These are phyloP conservation scores for Galeopsis tetrahit DNA, from an alignment of 257 asterid species.

Conservation along the genomic window DNA sequence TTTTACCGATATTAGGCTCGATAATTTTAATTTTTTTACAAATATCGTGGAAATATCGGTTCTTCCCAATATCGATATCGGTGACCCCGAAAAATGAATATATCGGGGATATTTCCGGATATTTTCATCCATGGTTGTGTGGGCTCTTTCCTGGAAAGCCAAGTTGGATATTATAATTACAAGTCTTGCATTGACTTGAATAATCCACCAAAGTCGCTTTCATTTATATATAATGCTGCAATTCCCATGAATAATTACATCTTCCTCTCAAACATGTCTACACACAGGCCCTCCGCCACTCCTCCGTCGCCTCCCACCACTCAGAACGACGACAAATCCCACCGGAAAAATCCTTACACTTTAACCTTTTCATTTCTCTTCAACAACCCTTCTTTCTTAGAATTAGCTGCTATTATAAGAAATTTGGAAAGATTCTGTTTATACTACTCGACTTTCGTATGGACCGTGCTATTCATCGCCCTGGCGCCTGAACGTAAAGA, in stretches of 20 bases:
- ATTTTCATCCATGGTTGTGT: too few relatives aligned
- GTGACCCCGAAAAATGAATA: too few relatives aligned
- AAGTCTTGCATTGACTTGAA: conserved; percentile 39
- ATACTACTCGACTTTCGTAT: conserved; percentile 55
- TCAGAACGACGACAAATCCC: conserved; percentile 7
- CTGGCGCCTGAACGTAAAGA: conserved; percentile 63
- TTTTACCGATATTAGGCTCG: too few relatives aligned
- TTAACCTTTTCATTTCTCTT: conserved; percentile 53
- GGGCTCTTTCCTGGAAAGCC: background rate
- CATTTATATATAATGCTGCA: background rate
- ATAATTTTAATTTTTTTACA: too few relatives aligned
- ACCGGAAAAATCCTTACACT: conserved; percentile 28
- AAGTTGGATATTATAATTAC: background rate
- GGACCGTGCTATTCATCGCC: conserved; percentile 69
- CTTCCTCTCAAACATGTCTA: conserved; percentile 42
- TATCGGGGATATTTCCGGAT: too few relatives aligned
- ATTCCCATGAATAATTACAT: background rate
- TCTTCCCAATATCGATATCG: too few relatives aligned
- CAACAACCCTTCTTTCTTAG: conserved; percentile 59
- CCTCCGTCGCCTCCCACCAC: conserved; percentile 26
- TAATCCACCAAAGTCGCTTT: background rate
- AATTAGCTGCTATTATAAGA: conserved; percentile 52
- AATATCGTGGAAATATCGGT: too few relatives aligned
- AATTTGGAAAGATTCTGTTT: conserved; percentile 47
- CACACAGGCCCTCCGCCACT: conserved; percentile 50